Conservation (phyloP, 441 rosid genomes). For the Euphorbia schlechtendalii region DNA sequence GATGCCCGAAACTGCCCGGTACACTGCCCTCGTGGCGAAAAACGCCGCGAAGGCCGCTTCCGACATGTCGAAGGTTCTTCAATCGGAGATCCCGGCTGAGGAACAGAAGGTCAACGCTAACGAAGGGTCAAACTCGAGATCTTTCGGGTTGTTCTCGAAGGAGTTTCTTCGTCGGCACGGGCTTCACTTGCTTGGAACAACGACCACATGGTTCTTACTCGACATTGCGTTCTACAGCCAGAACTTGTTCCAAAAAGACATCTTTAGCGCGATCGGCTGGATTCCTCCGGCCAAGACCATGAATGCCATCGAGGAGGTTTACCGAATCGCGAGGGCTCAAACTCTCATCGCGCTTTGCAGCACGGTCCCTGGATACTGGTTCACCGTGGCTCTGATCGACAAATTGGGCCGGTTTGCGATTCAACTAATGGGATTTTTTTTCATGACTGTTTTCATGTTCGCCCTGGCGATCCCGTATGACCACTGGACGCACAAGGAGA, state of each 20-base stretch:
- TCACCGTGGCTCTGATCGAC: slow-evolving; percentile 65
- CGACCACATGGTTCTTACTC: slow-evolving; percentile 73
- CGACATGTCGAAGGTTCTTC: slow-evolving; percentile 75
- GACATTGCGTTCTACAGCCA: slow-evolving; percentile 86
- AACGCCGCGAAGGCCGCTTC: slow-evolving; percentile 58
- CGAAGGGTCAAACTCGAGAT: slow-evolving; percentile 5
- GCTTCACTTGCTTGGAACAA: slow-evolving; percentile 62
- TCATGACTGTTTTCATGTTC: slow-evolving; percentile 88
- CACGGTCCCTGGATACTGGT: slow-evolving; percentile 83
- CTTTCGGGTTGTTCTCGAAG: slow-evolving; percentile 53
- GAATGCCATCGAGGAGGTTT: slow-evolving; percentile 75
- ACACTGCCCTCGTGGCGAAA: slow-evolving; percentile 84
- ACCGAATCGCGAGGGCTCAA: slow-evolving; percentile 61
- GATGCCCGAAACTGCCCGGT: slow-evolving; percentile 88
- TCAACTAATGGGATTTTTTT: slow-evolving; percentile 83
- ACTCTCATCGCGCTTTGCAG: slow-evolving; percentile 73
- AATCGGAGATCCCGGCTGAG: slow-evolving; percentile 54
- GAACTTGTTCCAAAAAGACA: slow-evolving; percentile 77
- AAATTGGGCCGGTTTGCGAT: slow-evolving; percentile 61
- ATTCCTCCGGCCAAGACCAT: slow-evolving; percentile 62
- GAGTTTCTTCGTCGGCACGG: slow-evolving; percentile 55
- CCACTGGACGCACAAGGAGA: slow-evolving; percentile 63
- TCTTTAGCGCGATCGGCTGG: slow-evolving; percentile 78
- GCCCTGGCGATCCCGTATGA: slow-evolving; percentile 68
- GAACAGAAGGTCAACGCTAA: slow-evolving; percentile 31